A percentile compares a stretch with the other conserved stretches of the same genome.
These are phyloP conservation scores for Solanum chacoense DNA, from an alignment of 305 asterid genomes.

Conservation along the genomic window DNA sequence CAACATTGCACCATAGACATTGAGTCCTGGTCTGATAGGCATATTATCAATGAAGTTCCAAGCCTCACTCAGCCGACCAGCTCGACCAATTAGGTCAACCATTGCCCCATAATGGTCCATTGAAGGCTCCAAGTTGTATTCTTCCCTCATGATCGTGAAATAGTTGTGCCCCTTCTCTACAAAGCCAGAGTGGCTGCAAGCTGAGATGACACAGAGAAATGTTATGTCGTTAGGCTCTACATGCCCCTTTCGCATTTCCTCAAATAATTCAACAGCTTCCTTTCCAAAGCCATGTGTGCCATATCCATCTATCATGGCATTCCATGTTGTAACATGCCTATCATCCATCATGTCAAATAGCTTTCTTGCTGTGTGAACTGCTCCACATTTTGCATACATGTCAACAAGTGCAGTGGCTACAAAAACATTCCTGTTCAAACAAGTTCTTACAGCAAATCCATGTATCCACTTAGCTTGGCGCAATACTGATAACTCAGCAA, in stretches of 20 bases:
- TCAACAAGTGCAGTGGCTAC: conserved; percentile 84
- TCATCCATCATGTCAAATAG: conserved; percentile 56
- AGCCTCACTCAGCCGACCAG: conserved; percentile 69
- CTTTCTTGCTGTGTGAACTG: conserved; percentile 56
- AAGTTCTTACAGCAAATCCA: conserved; percentile 47
- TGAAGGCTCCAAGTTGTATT: conserved; percentile 50
- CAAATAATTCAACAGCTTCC: conserved; percentile 61
- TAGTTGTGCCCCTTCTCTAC: conserved; percentile 48
- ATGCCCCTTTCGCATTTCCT: conserved; percentile 44
- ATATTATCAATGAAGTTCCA: conserved; percentile 70
- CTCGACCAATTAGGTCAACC: conserved; percentile 94
- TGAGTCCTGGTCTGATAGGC: conserved; percentile 69
- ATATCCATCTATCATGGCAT: conserved; percentile 95
- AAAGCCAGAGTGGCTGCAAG: conserved; percentile 94
- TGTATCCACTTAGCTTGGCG: conserved; percentile 89
- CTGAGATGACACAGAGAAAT: conserved; percentile 75
- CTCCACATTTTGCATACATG: conserved; percentile 92
- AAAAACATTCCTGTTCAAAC: conserved; percentile 44
- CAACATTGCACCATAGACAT: conserved; percentile 88
- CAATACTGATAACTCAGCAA: conserved; percentile 69
- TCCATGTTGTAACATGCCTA: conserved; percentile 83
- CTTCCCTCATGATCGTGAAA: conserved; percentile 57
- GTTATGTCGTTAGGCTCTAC: conserved; percentile 57
- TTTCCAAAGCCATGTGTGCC: conserved; percentile 86
- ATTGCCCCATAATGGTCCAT: conserved; percentile 92